A percentile compares a stretch with the other conserved stretches of the same genome.
Evolutionary conservation across 176 grass and related monocot species (phyloP).

Genomic region (Tuctoria greenei): DNA sequence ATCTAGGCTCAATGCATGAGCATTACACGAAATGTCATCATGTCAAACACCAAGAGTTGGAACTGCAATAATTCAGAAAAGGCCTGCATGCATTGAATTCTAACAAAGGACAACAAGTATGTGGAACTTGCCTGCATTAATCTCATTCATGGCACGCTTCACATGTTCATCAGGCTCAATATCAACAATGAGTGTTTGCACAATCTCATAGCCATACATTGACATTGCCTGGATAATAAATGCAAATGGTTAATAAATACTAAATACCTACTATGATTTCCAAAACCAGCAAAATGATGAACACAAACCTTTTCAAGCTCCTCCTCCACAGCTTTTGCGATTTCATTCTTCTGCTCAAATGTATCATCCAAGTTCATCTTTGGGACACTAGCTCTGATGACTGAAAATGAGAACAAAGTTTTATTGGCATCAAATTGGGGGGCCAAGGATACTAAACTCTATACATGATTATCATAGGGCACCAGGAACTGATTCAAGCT

Average conservation of each 20-base stretch:
- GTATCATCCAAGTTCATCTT: constrained; percentile 85
- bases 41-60: neutral
- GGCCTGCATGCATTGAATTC: neutral
- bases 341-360: constrained; percentile 90
- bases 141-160: constrained; percentile 93
- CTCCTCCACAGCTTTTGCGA: constrained; percentile 76
- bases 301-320: constrained; percentile 83
- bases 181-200: constrained; percentile 86
- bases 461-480: constrained; percentile 12
- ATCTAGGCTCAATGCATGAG: neutral
- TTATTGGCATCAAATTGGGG: constrained; percentile 23
- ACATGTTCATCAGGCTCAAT: constrained; percentile 82
- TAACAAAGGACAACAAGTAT: neutral
- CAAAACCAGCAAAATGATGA: constrained; percentile 20
- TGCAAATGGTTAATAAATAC: constrained; percentile 25
- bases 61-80: neutral
- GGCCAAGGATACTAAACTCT: neutral
- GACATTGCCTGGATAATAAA: constrained; percentile 71
- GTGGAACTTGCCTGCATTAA: constrained; percentile 66
- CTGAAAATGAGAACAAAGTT: constrained; percentile 42
- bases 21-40: constrained; percentile 26
- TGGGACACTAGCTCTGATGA: constrained; percentile 86
- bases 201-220: constrained; percentile 78
- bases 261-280: constrained; percentile 4
- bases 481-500: neutral